phyloP scores from a whole-genome alignment of 306 rosid species.

The Echinosophora koreensis region DNA sequence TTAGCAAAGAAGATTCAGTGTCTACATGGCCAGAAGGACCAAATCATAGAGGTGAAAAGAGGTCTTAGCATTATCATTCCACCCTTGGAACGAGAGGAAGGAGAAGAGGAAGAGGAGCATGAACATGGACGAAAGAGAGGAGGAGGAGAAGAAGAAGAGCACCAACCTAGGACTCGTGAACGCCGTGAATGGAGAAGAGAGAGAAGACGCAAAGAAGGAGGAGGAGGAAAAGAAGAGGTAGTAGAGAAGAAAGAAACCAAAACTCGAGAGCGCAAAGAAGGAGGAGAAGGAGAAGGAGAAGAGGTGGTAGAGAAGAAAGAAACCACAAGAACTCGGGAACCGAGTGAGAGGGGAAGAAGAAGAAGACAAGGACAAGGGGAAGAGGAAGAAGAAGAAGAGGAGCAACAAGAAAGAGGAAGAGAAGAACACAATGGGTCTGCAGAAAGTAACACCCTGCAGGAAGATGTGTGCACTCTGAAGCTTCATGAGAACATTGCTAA shows the following conservation, averaged over 20 bases:
- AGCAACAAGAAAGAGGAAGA: neutral
- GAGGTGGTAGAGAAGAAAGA: neutral
- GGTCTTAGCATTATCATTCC: constrained; percentile 39
- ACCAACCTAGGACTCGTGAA: neutral
- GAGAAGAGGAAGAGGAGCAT: constrained; percentile 3
- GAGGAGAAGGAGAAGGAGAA: neutral
- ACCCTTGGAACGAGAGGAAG: neutral
- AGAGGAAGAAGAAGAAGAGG: neutral
- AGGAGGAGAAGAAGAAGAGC: neutral
- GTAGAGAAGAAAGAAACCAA: constrained; percentile 10
- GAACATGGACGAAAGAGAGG: neutral
- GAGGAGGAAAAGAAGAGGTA: neutral
- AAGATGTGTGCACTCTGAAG: constrained; percentile 31
- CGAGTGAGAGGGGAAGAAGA: too few relatives aligned
- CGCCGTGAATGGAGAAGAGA: constrained; percentile 11
- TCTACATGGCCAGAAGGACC: neutral
- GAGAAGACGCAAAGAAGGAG: neutral
- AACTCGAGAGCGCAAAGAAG: neutral
- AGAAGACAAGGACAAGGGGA: neutral
- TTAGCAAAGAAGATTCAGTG: constrained; percentile 26
- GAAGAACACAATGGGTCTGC: too few relatives aligned
- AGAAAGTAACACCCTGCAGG: neutral
- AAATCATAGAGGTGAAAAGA: constrained; percentile 37
- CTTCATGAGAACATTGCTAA: constrained; percentile 32
- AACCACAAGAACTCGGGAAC: neutral